Evolutionary conservation across 257 asterid genomes (phyloP).

Genomic region (Cynanchum wilfordii): DNA sequence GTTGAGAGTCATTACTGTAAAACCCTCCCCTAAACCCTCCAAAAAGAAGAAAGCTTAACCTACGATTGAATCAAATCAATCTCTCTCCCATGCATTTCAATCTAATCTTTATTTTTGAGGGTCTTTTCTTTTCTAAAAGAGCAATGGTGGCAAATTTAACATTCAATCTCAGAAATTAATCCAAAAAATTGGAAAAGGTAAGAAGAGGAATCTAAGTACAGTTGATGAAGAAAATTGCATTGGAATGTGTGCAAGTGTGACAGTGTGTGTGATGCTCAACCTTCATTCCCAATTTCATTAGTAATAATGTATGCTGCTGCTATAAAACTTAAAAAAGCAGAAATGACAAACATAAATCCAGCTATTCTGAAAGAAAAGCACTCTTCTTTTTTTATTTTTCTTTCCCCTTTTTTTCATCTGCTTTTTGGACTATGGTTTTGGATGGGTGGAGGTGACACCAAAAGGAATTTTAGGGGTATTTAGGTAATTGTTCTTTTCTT

Average conservation of each 20-base stretch:
- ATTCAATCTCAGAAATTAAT: conserved; percentile 15
- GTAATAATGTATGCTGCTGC: too few species aligned
- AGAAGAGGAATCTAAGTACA: conserved; percentile 19
- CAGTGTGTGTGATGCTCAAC: conserved; percentile 22
- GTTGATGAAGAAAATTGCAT: conserved; percentile 24
- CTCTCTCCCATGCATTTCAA: conserved; percentile 27
- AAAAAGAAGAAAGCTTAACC: conserved; percentile 15
- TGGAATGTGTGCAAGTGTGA: conserved; percentile 31
- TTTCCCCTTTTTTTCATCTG: too few species aligned
- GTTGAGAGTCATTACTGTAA: conserved; percentile 19
- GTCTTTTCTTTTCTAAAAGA: conserved; percentile 8
- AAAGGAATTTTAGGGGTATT: too few species aligned
- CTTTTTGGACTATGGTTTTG: not conserved
- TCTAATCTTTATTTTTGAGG: not conserved
- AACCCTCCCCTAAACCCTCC: conserved; percentile 6
- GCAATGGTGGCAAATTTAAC: not conserved
- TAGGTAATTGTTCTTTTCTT: too few species aligned
- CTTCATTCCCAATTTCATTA: conserved; percentile 12
- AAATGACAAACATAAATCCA: conserved; percentile 1
- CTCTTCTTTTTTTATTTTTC: too few species aligned
- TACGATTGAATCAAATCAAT: conserved; percentile 1
- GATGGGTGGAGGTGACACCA: not conserved
- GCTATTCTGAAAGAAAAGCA: not conserved
- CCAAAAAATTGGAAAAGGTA: conserved; percentile 14
- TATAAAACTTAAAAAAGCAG: not conserved